phyloP scores from a whole-genome alignment of 1,284 basidiomycete genomes.

The Austroboletus niveus region DNA sequence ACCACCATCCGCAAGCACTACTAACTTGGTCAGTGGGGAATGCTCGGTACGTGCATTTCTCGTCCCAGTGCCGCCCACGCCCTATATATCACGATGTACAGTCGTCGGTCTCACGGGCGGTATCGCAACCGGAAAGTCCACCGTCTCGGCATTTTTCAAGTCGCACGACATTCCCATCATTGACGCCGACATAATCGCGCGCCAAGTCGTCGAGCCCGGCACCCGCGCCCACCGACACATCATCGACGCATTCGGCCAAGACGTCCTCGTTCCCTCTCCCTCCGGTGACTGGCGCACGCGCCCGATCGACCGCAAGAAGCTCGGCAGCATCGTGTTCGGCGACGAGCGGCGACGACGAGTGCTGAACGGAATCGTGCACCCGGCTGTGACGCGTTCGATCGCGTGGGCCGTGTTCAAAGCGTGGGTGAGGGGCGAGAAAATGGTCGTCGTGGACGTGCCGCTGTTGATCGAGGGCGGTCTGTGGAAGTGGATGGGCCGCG shows the following conservation, averaged over 20 bases:
- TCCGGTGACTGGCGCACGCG: conserved; percentile 49
- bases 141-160: conserved; percentile 78
- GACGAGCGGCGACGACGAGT: conserved; percentile 69
- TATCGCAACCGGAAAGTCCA: conserved; percentile 95
- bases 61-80: not conserved
- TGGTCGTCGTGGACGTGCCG: conserved; percentile 86
- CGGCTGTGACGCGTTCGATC: conserved; percentile 81
- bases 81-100: conserved; percentile 29
- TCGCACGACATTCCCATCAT: conserved; percentile 73
- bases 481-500: conserved; percentile 81
- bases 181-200: conserved; percentile 91
- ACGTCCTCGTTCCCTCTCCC: conserved; percentile 50
- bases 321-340: conserved; percentile 85
- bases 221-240: conserved; percentile 73
- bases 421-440: conserved; percentile 79
- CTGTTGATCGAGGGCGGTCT: conserved; percentile 88
- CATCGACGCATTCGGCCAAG: conserved; percentile 67
- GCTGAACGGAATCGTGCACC: conserved; percentile 88
- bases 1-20: too few species aligned
- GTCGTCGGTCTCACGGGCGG: conserved; percentile 96
- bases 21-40: not conserved
- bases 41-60: conserved; percentile 20
- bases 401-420: conserved; percentile 62
- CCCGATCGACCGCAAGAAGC: conserved; percentile 76
- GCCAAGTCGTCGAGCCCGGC: conserved; percentile 85